Evolutionary conservation across 2,329 filamentous ascomycete genomes (phyloP).

Genomic region (Aaosphaeria arxii): DNA sequence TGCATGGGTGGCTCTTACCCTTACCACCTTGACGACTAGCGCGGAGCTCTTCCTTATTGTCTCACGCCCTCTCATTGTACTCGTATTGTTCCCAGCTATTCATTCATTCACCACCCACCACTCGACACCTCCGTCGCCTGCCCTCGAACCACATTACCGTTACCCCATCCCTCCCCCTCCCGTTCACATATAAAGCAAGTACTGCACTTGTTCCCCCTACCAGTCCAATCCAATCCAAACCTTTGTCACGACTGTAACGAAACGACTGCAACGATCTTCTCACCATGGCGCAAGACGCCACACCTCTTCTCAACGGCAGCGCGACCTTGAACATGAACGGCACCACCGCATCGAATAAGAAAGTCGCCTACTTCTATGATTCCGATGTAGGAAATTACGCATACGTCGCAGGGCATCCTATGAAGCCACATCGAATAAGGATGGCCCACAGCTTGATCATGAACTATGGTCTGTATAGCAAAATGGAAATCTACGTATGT

Average conservation of each 20-base stretch:
- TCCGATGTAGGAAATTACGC: constrained; percentile 98
- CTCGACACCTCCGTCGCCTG: not conserved
- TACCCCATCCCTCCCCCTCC: too few relatives aligned
- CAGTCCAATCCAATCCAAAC: too few relatives aligned
- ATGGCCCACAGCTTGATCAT: constrained; percentile 65
- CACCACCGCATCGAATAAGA: constrained; percentile 52
- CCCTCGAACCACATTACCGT: too few relatives aligned
- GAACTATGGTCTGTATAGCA: constrained; percentile 72
- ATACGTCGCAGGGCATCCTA: constrained; percentile 73
- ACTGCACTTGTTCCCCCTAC: too few relatives aligned
- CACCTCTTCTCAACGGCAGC: not conserved
- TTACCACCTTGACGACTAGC: not conserved
- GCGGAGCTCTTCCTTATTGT: constrained; percentile 12
- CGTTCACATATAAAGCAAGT: too few relatives aligned
- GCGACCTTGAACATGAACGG: constrained; percentile 6
- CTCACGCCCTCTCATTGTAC: constrained; percentile 3
- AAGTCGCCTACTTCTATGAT: constrained; percentile 97
- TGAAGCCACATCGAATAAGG: constrained; percentile 67
- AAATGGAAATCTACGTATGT: constrained; percentile 68
- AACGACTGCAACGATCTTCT: not conserved
- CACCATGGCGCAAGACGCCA: constrained; percentile 1
- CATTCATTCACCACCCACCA: not conserved
- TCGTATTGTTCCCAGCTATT: not conserved
- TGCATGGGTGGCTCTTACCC: constrained; percentile 4
- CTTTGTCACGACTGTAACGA: too few relatives aligned